A percentile compares a stretch with the other conserved stretches of the same genome.
Conservation (phyloP, 2,329 filamentous ascomycete species). For the Trichoderma arundinaceum region DNA sequence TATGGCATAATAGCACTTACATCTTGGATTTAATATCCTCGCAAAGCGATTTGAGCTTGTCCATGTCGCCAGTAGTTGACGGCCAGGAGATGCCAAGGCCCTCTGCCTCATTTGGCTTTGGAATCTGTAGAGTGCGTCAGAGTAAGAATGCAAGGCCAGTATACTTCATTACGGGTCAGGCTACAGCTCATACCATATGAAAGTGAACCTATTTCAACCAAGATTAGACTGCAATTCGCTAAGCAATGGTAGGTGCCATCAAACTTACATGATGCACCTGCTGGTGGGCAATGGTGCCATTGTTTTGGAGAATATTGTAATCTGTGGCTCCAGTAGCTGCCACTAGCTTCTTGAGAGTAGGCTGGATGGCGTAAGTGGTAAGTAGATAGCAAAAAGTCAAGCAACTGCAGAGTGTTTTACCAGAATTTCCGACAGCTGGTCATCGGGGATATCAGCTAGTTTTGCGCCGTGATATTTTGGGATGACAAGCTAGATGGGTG, state of each 20-base stretch:
- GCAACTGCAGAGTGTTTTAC: conserved; percentile 51
- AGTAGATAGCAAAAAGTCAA: neutral
- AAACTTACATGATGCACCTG: conserved; percentile 81
- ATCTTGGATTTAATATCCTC: conserved; percentile 92
- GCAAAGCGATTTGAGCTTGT: conserved; percentile 75
- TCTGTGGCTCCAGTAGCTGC: conserved; percentile 74
- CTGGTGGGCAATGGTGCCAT: conserved; percentile 89
- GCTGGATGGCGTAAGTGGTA: conserved; percentile 36
- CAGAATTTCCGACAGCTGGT: conserved; percentile 80
- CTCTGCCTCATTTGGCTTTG: conserved; percentile 84
- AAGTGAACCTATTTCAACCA: conserved; percentile 73
- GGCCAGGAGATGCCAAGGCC: conserved; percentile 85
- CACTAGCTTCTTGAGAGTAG: conserved; percentile 79
- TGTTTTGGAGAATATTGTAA: conserved; percentile 97
- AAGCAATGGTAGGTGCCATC: neutral
- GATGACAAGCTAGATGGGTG: conserved; percentile 76
- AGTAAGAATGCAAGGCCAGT: neutral
- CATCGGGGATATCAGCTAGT: conserved; percentile 90
- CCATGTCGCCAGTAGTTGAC: conserved; percentile 75
- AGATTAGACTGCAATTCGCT: conserved; percentile 20
- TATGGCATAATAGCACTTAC: conserved; percentile 50
- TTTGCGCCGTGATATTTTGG: conserved; percentile 94
- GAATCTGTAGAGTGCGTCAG: conserved; percentile 65
- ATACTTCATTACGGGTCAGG: neutral
- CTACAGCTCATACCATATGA: conserved; percentile 71